Conservation (phyloP, 1,284 basidiomycete species). For the Rhodotorula sp. region DNA sequence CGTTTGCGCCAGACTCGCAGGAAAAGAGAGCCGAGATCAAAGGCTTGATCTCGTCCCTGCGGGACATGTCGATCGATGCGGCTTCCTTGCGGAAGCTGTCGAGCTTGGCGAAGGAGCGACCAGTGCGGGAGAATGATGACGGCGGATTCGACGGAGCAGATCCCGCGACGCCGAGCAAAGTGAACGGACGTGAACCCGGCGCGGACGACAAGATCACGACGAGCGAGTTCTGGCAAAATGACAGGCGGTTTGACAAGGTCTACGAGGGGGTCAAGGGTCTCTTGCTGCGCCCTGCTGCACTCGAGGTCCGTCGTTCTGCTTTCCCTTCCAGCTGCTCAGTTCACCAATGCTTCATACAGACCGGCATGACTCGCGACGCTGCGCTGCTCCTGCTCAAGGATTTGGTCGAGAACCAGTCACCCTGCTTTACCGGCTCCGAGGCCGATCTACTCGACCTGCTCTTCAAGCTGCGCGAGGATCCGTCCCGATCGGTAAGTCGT, state of each 20-base stretch:
- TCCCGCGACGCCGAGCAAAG: neutral
- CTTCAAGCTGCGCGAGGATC: constrained; percentile 30
- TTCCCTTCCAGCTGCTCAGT: neutral
- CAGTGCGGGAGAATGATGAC: constrained; percentile 12
- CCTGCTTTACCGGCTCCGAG: constrained; percentile 32
- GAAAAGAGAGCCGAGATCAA: constrained; percentile 13
- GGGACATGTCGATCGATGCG: constrained; percentile 3
- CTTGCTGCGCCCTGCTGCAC: neutral
- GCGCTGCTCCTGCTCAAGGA: constrained; percentile 29
- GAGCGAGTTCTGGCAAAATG: constrained; percentile 18
- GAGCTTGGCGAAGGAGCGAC: constrained; percentile 23
- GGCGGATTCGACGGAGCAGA: neutral
- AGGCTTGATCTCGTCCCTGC: constrained; percentile 5
- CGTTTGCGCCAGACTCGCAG: constrained; percentile 5
- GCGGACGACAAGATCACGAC: neutral
- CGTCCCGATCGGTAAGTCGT: constrained; percentile 22
- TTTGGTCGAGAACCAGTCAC: constrained; percentile 39
- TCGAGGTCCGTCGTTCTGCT: constrained; percentile 2
- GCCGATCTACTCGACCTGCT: constrained; percentile 28
- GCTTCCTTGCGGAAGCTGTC: constrained; percentile 5
- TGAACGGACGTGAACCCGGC: neutral
- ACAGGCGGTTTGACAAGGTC: constrained; percentile 13
- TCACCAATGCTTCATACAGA: neutral
- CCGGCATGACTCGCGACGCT: constrained; percentile 5
- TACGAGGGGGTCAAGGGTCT: constrained; percentile 17